Conservation (phyloP, 1,139 yeast genomes). For the Candida sanyaensis region DNA sequence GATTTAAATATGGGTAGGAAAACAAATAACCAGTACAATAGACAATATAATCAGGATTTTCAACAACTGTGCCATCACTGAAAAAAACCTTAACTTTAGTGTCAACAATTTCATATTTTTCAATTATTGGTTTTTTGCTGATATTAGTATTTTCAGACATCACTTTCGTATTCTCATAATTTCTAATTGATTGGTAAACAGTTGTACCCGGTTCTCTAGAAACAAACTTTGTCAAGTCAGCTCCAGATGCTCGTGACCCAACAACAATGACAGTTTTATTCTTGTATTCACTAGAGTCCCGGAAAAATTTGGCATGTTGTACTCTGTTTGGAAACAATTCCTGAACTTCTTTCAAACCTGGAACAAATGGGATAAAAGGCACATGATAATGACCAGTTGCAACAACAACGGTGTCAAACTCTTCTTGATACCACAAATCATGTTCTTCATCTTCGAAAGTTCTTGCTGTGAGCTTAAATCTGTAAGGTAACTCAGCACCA, state of each 20-base stretch:
- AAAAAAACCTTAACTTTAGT: slow-evolving; percentile 27
- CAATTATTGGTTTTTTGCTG: slow-evolving; percentile 25
- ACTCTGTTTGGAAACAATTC: slow-evolving; percentile 26
- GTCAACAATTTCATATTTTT: slow-evolving; percentile 14
- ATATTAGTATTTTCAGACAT: slow-evolving; percentile 22
- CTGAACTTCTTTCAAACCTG: slow-evolving; percentile 39
- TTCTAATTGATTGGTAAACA: slow-evolving; percentile 33
- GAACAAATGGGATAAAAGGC: slow-evolving; percentile 35
- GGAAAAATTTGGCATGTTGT: slow-evolving; percentile 44
- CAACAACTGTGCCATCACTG: slow-evolving; percentile 27
- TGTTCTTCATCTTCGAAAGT: slow-evolving; percentile 20
- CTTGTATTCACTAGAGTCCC: slow-evolving; percentile 26
- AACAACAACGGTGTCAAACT: slow-evolving; percentile 29
- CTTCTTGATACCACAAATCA: slow-evolving; percentile 27
- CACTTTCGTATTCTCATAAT: slow-evolving; percentile 16
- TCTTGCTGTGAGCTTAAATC: slow-evolving; percentile 35
- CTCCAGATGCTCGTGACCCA: slow-evolving; percentile 49
- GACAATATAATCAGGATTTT: slow-evolving; percentile 35
- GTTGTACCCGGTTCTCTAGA: slow-evolving; percentile 21
- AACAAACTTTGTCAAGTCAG: slow-evolving; percentile 35
- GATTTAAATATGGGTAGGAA: slow-evolving; percentile 42
- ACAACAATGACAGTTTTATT: slow-evolving; percentile 37
- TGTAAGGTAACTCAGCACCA: slow-evolving; percentile 18
- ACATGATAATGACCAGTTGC: slow-evolving; percentile 38
- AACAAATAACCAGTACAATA: slow-evolving; percentile 49